Base-by-base conservation (phyloP, 2,329 filamentous ascomycete genomes). In the Fusarium protoensiforme region DNA sequence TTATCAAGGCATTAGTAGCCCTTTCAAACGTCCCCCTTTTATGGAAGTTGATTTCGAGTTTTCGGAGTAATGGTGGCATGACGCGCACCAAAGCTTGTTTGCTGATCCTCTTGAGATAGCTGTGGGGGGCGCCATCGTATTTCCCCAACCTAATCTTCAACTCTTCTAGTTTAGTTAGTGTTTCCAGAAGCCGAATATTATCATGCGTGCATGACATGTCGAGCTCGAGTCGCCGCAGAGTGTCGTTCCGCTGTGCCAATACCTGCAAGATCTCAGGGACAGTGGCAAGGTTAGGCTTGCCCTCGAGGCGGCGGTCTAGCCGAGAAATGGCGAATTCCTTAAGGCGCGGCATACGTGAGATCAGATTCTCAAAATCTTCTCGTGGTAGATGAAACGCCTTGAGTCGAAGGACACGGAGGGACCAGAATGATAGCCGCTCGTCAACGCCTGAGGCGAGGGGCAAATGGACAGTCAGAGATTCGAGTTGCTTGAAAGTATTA, bases 271-370 rank as follows among this genome's bases (percentile, higher is more conserved):
- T 48, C 27, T 48, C 14, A 27, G 43, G 43, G 43, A 10, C 43
- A 4, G 22, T 48, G 41, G 41, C 20, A 24, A 18, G n/a, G 20
- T 7, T 3, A 13, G 36, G 36, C 18, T n/a, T n/a, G 4, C 2
- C 8, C 2, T 20, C 10, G n/a, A 13, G 6, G 9, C 5, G n/a
- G n/a, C 1, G 8, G n/a, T 6, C 11, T 20, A 20, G 2, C n/a
- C 7, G 20, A 24, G 9, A 5, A 24, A 16, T 16, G 22, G 0
- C 8, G 8, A 46, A 46, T 27, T 3, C 9, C 22, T 46, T 14
- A 18, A 46, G 43, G 4, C 16, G 16, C 16, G 43, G 43, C 5
- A 27, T 27, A 2, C 4, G 16, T 6, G 43, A 46, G 22, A 46
- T 27, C 2, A 46, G 43, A 10, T 27, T 24, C 14, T 24, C 22